Base-by-base conservation (phyloP, 2,329 filamentous ascomycete genomes). In the Pyrenophora seminiperda region DNA sequence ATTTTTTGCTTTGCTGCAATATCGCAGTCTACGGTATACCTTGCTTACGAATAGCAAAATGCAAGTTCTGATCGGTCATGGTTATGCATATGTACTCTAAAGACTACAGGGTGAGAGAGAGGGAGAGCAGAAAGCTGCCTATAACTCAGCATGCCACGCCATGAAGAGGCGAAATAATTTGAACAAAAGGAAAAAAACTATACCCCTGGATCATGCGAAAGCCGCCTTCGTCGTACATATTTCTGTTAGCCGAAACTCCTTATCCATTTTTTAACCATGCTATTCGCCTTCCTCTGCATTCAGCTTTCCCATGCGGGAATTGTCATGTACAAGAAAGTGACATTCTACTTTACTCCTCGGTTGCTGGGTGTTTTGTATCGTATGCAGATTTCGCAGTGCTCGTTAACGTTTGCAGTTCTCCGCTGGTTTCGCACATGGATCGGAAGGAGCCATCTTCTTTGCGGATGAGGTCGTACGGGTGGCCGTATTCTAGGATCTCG, bases 401-500 rank as follows among this genome's bases (percentile, higher is more conserved):
- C 32, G 78, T 63, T 33, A 89, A 68, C 1, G 70, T 68, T 1
- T 86, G 84, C 54, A 87, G 70, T 37, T 73, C 70, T 1, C 86
- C 86, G 54, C 79, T 87, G 68, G 81, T 88, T 62, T 87, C 83
- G 63, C 86, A 89, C 86, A 89, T 89, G 41, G 80, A 76, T 47
- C 78, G 78, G 72, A 89, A 89, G 7, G 80, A 74, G 3, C 90
- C 87, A 2, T 83, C 83, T 49, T 89, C 78, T 63, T 86, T 87
- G 2, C 53, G 54, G 2, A 74, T 50, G 42, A 99, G 77, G 61
- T 90, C 86, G 77, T 87, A 91, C 0, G 94, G 94, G 66, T 96
- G 88, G n/a, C 86, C 94, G 68, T 84, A 99, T 75, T 99, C 93
- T 4, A 94, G 82, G 15, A 97, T 88, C 52, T 83, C 76, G 7